Evolutionary conservation across 257 asterid species (phyloP).

Genomic region (Solanum ossicruentum): DNA sequence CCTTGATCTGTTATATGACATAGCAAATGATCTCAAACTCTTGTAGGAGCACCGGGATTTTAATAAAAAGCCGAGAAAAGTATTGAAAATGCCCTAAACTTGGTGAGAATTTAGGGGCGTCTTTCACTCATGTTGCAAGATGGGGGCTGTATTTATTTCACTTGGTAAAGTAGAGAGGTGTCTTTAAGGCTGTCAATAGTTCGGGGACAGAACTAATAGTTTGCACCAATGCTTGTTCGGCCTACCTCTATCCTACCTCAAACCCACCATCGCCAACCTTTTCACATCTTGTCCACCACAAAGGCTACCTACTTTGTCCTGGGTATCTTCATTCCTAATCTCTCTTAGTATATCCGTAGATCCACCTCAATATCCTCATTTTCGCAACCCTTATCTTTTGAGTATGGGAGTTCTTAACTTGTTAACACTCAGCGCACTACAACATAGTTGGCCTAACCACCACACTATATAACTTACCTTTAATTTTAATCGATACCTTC

Average conservation of each 20-base stretch:
- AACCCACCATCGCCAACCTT: background rate
- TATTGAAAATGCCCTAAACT: too few species aligned
- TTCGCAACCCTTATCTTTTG: background rate
- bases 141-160: too few species aligned
- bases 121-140: too few species aligned
- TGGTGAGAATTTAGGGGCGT: too few species aligned
- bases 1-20: too few species aligned
- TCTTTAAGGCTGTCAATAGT: too few species aligned
- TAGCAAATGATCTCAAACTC: too few species aligned
- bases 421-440: background rate
- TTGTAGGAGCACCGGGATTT: too few species aligned
- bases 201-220: too few species aligned
- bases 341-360: background rate
- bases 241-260: background rate
- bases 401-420: background rate
- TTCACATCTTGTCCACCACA: background rate
- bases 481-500: background rate
- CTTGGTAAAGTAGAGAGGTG: too few species aligned
- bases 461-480: background rate
- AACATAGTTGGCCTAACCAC: background rate
- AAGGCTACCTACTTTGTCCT: background rate
- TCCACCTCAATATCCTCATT: background rate
- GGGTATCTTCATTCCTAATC: background rate
- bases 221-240: background rate
- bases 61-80: too few species aligned